Percentiles rank a stretch among this genome's conserved stretches.
Conservation (phyloP, 495 filamentous ascomycete species). For the Xylaria longipes region DNA sequence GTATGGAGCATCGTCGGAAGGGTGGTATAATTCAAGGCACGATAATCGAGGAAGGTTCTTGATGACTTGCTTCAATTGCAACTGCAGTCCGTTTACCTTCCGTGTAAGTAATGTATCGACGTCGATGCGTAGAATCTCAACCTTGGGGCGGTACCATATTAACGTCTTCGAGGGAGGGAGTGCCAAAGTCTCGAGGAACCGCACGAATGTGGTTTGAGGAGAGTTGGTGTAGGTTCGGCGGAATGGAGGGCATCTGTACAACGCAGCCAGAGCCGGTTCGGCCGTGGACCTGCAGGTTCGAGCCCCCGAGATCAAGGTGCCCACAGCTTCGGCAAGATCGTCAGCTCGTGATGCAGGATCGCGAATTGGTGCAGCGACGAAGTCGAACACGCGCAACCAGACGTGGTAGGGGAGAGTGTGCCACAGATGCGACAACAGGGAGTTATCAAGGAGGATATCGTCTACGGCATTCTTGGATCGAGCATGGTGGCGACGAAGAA, state of each 20-base stretch:
- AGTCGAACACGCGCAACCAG: conserved; percentile 70
- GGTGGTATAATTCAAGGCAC: conserved; percentile 62
- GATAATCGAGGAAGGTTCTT: conserved; percentile 54
- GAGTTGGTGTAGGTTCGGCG: conserved; percentile 45
- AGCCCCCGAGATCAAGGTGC: conserved; percentile 68
- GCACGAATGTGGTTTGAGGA: conserved; percentile 47
- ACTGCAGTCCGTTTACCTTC: conserved; percentile 41
- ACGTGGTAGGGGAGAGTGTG: conserved; percentile 73
- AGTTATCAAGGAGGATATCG: not conserved
- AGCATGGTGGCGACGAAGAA: not conserved
- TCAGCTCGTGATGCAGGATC: conserved; percentile 53
- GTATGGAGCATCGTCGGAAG: conserved; percentile 61
- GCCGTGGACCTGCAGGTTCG: conserved; percentile 68
- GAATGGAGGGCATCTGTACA: conserved; percentile 72
- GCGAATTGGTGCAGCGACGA: conserved; percentile 66
- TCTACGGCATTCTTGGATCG: conserved; percentile 7
- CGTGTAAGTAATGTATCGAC: conserved; percentile 48
- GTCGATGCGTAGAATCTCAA: conserved; percentile 72
- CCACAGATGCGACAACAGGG: conserved; percentile 66
- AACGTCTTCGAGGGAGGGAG: conserved; percentile 31
- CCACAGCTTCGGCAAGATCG: conserved; percentile 42
- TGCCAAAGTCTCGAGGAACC: conserved; percentile 47
- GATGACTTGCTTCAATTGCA: conserved; percentile 53
- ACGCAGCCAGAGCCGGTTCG: conserved; percentile 75
- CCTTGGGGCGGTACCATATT: conserved; percentile 67